Evolutionary conservation across 2,329 filamentous ascomycete species (phyloP).

Genomic region (Claviceps spartinae): DNA sequence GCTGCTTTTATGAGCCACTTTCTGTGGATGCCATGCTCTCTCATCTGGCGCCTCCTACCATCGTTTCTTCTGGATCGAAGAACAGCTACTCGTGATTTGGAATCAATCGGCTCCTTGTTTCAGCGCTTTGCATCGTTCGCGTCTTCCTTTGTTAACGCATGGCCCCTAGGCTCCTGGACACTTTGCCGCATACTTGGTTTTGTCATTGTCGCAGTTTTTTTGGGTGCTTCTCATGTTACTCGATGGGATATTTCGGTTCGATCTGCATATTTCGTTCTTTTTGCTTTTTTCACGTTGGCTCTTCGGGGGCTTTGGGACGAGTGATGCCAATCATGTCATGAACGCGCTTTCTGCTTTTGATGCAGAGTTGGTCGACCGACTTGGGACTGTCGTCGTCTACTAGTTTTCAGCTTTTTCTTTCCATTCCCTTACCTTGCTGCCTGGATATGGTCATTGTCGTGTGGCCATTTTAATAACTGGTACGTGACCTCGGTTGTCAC

Average conservation of each 20-base stretch:
- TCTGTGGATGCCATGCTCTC: conserved; percentile 16
- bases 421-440: conserved; percentile 19
- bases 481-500: conserved; percentile 8
- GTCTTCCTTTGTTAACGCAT: conserved; percentile 1
- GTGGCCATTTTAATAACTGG: conserved; percentile 13
- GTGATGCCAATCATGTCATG: conserved; percentile 15
- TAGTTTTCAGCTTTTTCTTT: conserved; percentile 8
- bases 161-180: conserved; percentile 1
- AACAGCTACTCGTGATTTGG: neutral
- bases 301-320: conserved; percentile 17
- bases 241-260: conserved; percentile 6
- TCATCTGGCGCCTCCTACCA: conserved; percentile 10
- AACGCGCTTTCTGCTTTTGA: conserved; percentile 8
- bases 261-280: neutral
- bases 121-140: conserved; percentile 3
- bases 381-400: neutral
- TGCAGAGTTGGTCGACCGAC: conserved; percentile 13
- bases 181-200: conserved; percentile 11
- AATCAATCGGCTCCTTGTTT: conserved; percentile 2
- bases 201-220: neutral
- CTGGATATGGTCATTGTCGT: conserved; percentile 17
- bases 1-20: conserved; percentile 13
- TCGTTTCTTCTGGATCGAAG: conserved; percentile 8
- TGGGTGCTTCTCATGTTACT: neutral
- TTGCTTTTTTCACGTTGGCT: neutral